Conservation (phyloP, 768 basidiomycete genomes). For the Phylloporus sp. region DNA sequence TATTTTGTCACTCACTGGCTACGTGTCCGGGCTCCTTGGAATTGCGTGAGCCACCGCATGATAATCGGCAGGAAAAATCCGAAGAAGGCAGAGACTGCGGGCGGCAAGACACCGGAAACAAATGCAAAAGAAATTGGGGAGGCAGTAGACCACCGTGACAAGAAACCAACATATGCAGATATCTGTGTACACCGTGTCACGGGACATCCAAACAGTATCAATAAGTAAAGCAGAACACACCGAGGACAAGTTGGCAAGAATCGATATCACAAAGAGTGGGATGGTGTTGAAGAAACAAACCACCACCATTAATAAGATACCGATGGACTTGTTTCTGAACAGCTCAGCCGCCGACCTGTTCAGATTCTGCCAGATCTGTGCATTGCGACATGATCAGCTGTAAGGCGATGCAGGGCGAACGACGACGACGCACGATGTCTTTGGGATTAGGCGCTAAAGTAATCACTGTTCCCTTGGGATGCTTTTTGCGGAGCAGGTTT, state of each 20-base stretch:
- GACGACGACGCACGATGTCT: conserved; percentile 58
- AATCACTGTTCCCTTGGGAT: conserved; percentile 67
- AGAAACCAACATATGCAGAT: conserved; percentile 65
- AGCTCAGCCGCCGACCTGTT: conserved; percentile 64
- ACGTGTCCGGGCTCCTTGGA: conserved; percentile 49
- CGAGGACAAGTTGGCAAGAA: conserved; percentile 84
- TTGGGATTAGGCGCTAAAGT: conserved; percentile 82
- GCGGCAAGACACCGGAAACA: conserved; percentile 90
- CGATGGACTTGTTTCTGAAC: conserved; percentile 60
- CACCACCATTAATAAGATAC: conserved; percentile 70
- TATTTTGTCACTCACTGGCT: conserved; percentile 21
- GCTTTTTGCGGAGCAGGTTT: conserved; percentile 59
- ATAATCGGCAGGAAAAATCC: conserved; percentile 87
- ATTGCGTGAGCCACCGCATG: conserved; percentile 77
- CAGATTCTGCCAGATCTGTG: conserved; percentile 88
- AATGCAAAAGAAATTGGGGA: conserved; percentile 72
- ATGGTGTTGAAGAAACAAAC: conserved; percentile 95
- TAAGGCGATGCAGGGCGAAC: neutral
- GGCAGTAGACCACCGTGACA: conserved; percentile 60
- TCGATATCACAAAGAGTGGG: conserved; percentile 84
- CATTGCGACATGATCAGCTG: neutral
- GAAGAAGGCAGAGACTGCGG: conserved; percentile 81
- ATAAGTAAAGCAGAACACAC: conserved; percentile 37
- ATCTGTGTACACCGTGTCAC: conserved; percentile 14
- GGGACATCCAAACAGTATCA: neutral